Base-by-base conservation (phyloP, 305 asterid species). In the Solanum hybrid region DNA sequence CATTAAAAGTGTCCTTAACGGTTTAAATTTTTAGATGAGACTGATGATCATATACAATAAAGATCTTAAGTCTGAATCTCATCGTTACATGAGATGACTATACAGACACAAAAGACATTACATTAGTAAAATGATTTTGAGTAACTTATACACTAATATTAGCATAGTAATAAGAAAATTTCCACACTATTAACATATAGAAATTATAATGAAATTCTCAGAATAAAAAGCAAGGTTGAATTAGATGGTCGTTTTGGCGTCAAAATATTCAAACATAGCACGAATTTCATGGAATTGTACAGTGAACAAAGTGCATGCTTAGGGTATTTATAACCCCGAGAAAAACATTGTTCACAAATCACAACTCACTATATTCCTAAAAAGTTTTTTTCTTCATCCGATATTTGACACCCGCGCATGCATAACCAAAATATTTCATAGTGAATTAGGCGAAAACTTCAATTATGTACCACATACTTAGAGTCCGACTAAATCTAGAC, bases 241-340 rank as follows among this genome's bases (percentile, higher is more conserved):
- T 34, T 29, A 36, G 37, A 88, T 51, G 35, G 51, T 51, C 17
- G 17, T 56, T 38, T 24, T 76, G 86, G 89, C n/a, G 36, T 88
- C 76, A 69, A 88, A 75, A 76, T 10, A 42, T 76, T 64, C 89
- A 76, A 75, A 76, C 24, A 45, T 88, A 34, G 89, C 86, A 88
- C 89, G 76, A 88, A 22, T 77, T 88, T 88, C 86, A 88, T 79
- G 56, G 36, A 45, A 75, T 42, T 88, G 86, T 75, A 37, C 81
- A 75, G 69, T 19, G 22, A 5, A 7, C 14, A 31, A 77, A 56
- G 32, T 56, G 77, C 88, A 78, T 88, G 86, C 75, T 29, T 42
- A 76, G 86, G 85, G 73, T 29, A 73, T 85, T 51, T 85, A 34
- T 87, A 75, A 87, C 34, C 76, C 75, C 86, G 27, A 77, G 77